Evolutionary conservation across 352 stramenopile genomes (phyloP).

Genomic region (Sclerospora graminicola): DNA sequence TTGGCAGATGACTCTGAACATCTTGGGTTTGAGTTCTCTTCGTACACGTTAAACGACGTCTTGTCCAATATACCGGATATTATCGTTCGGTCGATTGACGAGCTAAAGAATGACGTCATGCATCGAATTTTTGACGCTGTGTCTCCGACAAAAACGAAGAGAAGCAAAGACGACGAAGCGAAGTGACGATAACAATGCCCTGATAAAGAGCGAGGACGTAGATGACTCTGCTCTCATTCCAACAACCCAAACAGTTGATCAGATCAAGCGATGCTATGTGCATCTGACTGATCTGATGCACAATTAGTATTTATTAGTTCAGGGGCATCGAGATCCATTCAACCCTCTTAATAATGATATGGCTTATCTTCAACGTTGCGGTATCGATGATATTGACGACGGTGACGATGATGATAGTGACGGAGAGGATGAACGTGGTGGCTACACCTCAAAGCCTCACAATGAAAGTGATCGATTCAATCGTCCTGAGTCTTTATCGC

Average conservation of each 20-base stretch:
- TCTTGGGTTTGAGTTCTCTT: constrained; percentile 58
- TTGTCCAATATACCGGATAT: too few relatives aligned
- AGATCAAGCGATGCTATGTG: constrained; percentile 54
- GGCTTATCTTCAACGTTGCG: constrained; percentile 70
- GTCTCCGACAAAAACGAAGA: too few relatives aligned
- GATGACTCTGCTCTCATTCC: constrained; percentile 7
- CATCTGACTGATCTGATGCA: constrained; percentile 76
- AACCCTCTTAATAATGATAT: constrained; percentile 64
- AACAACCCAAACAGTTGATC: constrained; percentile 37
- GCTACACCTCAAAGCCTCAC: too few relatives aligned
- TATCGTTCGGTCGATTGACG: too few relatives aligned
- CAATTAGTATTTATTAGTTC: constrained; percentile 80
- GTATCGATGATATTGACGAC: constrained; percentile 73
- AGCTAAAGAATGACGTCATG: too few relatives aligned
- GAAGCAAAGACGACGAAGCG: too few relatives aligned
- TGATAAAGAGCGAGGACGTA: too few relatives aligned
- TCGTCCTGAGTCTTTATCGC: too few relatives aligned
- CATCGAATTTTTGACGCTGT: too few relatives aligned
- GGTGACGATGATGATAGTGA: constrained; percentile 68
- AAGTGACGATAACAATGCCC: constrained; percentile 11
- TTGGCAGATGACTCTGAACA: constrained; percentile 68
- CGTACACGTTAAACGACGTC: too few relatives aligned
- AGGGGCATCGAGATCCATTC: constrained; percentile 85
- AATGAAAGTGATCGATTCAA: too few relatives aligned
- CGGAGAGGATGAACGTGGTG: constrained; percentile 33